phyloP scores from a whole-genome alignment of 805 yeast species.

The Jamesozyma rosinii region DNA sequence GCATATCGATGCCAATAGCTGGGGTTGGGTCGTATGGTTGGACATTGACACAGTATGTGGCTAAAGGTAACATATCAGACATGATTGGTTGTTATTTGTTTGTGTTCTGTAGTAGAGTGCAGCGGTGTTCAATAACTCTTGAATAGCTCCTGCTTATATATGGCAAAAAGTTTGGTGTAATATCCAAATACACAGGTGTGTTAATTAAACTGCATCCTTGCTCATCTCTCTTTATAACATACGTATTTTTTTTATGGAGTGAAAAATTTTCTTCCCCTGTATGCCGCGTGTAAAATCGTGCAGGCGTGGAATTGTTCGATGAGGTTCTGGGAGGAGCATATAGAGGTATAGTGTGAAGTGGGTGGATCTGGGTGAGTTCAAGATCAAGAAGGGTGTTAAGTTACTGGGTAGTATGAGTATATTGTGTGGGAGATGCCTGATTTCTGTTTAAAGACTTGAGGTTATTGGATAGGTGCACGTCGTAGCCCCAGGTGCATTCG shows the following conservation, averaged over 20 bases:
- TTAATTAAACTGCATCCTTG: neutral
- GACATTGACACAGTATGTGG: constrained; percentile 77
- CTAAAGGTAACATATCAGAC: constrained; percentile 73
- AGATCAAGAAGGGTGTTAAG: no score
- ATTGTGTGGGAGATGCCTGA: no score
- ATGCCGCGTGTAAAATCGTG: no score
- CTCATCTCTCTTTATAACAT: neutral
- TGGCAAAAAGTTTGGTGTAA: no score
- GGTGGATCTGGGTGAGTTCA: no score
- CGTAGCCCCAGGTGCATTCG: no score
- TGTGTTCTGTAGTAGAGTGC: neutral
- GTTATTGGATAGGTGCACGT: no score
- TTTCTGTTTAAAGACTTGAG: no score
- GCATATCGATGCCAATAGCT: constrained; percentile 77
- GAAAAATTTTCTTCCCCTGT: neutral
- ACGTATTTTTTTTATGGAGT: neutral
- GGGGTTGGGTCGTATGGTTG: constrained; percentile 82
- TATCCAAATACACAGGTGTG: neutral
- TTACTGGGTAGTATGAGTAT: no score
- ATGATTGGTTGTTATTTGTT: constrained; percentile 27
- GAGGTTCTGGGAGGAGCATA: no score
- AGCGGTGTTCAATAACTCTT: neutral
- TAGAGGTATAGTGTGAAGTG: no score
- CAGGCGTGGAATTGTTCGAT: no score
- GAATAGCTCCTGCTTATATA: neutral